Conservation (phyloP, 441 rosid genomes). For the Bocquillonia castaneifolia region DNA sequence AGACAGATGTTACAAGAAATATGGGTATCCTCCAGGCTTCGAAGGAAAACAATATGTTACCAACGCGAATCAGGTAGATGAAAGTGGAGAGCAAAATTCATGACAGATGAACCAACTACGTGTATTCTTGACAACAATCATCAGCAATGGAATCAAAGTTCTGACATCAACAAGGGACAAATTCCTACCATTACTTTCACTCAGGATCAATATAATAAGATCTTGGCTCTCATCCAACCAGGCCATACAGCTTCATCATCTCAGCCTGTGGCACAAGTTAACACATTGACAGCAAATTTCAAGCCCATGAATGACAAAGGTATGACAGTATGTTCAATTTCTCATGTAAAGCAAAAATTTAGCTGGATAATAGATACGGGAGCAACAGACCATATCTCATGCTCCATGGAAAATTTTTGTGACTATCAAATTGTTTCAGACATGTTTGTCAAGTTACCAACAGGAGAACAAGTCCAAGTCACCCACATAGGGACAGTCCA, state of each 20-base stretch:
- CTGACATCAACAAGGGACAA: too few species aligned
- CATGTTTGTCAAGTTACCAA: background rate
- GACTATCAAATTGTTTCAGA: background rate
- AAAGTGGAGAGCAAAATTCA: too few species aligned
- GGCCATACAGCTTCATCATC: too few species aligned
- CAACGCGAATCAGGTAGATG: background rate
- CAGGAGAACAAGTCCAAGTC: background rate
- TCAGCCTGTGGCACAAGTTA: background rate
- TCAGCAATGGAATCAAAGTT: too few species aligned
- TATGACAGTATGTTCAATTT: background rate
- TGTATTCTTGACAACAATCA: too few species aligned
- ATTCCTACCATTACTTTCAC: background rate
- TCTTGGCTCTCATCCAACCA: background rate
- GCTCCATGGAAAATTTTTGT: background rate
- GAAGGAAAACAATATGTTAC: background rate
- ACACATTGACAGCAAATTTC: background rate
- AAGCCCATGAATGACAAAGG: background rate
- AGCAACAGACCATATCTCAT: background rate
- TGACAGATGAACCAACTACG: too few species aligned
- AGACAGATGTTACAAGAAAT: background rate
- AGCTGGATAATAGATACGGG: background rate
- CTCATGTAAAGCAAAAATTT: background rate
- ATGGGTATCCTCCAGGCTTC: background rate
- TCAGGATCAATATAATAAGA: background rate
- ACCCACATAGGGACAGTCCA: background rate